These are phyloP conservation scores for Dendrothele bispora DNA, from an alignment of 768 basidiomycete species.

Conservation along the genomic window DNA sequence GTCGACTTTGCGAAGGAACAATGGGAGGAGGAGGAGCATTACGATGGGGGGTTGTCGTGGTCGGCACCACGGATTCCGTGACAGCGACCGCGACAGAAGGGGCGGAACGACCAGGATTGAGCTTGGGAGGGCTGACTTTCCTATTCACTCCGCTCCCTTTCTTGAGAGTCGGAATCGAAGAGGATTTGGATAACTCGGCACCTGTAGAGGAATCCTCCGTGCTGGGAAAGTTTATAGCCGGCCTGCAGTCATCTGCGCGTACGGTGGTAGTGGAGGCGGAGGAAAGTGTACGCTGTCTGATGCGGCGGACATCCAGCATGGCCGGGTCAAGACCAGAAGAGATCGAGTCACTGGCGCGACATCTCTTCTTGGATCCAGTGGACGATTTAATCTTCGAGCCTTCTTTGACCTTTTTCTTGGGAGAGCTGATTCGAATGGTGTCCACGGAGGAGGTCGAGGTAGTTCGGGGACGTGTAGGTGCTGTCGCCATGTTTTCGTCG, in stretches of 20 bases:
- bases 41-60: not conserved
- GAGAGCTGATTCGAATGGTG: conserved; percentile 3
- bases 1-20: not conserved
- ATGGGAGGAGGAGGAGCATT: conserved; percentile 8
- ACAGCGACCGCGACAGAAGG: not conserved
- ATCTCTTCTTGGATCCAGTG: conserved; percentile 7
- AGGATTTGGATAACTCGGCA: not conserved
- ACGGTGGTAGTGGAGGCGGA: not conserved
- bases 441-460: conserved; percentile 7
- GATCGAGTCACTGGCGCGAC: conserved; percentile 2
- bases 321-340: not conserved
- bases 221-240: not conserved
- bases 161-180: not conserved
- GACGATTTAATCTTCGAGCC: no score
- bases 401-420: not conserved
- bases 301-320: not conserved
- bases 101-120: conserved; percentile 4
- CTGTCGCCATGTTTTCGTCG: not conserved
- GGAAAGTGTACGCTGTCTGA: not conserved
- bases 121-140: conserved; percentile 2
- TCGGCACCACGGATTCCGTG: not conserved
- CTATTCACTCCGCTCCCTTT: conserved; percentile 2
- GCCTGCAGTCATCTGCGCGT: not conserved
- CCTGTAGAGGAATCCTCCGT: not conserved
- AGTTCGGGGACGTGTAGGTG: conserved; percentile 3